Conservation (phyloP, 1,284 basidiomycete species). For the Tilletiopsis washingtonensis region DNA sequence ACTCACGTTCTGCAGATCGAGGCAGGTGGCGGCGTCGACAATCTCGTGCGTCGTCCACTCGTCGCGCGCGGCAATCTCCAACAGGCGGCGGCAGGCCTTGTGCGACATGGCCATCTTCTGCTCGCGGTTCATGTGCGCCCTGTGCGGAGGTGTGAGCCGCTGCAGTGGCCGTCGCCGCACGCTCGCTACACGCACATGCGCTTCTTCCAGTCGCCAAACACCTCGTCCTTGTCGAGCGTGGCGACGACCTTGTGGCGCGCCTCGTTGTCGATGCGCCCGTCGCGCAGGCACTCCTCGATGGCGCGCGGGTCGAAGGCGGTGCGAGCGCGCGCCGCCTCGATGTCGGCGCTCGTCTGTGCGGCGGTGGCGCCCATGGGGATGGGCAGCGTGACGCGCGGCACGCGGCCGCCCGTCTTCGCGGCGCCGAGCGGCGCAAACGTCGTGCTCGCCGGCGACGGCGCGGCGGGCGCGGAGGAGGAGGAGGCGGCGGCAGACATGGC, state of each 20-base stretch:
- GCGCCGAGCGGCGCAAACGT: constrained; percentile 20
- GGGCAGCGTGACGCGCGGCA: constrained; percentile 26
- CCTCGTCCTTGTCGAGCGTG: constrained; percentile 22
- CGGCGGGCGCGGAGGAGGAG: neutral
- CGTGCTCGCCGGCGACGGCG: neutral
- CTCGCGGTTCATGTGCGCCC: constrained; percentile 35
- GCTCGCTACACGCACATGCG: constrained; percentile 12
- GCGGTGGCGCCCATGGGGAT: constrained; percentile 34
- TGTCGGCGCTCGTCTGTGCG: constrained; percentile 24
- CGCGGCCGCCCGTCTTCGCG: constrained; percentile 12
- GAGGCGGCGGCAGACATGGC: too few species aligned
- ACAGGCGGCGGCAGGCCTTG: constrained; percentile 32
- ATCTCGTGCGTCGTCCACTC: constrained; percentile 39
- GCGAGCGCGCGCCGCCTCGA: constrained; percentile 17
- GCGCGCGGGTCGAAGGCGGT: constrained; percentile 26
- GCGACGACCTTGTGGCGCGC: constrained; percentile 27
- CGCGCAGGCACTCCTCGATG: constrained; percentile 36
- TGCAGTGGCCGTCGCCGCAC: neutral
- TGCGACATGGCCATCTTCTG: constrained; percentile 38
- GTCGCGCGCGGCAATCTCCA: constrained; percentile 28
- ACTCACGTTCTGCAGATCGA: constrained; percentile 24
- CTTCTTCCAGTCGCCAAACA: constrained; percentile 41
- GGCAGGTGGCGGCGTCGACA: constrained; percentile 29
- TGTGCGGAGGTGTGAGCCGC: neutral
- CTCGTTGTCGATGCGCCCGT: constrained; percentile 32